A percentile compares a stretch with the other conserved stretches of the same genome.
phyloP scores from a whole-genome alignment of 495 filamentous ascomycete genomes.

The Pseudotulostoma volvatum region DNA sequence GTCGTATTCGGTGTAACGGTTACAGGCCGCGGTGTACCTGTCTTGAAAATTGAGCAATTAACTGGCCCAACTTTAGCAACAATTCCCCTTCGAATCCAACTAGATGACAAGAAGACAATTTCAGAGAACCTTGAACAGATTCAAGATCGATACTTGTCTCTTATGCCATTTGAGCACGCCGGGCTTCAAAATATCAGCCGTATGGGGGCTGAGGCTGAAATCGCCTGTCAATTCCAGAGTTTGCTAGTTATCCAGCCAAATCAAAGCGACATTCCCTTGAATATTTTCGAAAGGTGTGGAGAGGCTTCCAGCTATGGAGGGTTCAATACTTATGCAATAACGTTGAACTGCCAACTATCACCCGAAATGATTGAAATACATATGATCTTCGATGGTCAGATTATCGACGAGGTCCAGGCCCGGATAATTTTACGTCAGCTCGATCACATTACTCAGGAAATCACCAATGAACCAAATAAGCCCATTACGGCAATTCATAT shows the following conservation, averaged over 20 bases:
- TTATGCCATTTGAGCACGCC: conserved; percentile 25
- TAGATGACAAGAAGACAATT: conserved; percentile 12
- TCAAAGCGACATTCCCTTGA: not conserved
- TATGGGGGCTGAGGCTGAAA: conserved; percentile 28
- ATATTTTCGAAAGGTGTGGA: no score
- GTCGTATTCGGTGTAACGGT: conserved; percentile 18
- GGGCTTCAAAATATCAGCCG: conserved; percentile 37
- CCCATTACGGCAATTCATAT: no score
- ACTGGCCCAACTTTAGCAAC: conserved; percentile 29
- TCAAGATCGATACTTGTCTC: conserved; percentile 13
- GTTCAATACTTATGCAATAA: conserved; percentile 5
- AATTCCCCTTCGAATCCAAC: conserved; percentile 32
- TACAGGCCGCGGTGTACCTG: conserved; percentile 15
- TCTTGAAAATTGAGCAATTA: conserved; percentile 16
- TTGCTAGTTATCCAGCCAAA: conserved; percentile 30
- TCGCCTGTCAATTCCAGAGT: conserved; percentile 37
- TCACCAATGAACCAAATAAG: no score
- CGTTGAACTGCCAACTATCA: not conserved
- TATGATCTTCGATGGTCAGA: conserved; percentile 6
- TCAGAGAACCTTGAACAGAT: conserved; percentile 19
- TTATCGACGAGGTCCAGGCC: conserved; percentile 4
- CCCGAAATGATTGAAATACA: not conserved
- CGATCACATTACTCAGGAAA: conserved; percentile 9
- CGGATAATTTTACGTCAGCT: conserved; percentile 9
- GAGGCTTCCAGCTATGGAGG: no score